These are phyloP conservation scores for Spiromastix sp. DNA, from an alignment of 2,329 filamentous ascomycete genomes.

Conservation along the genomic window DNA sequence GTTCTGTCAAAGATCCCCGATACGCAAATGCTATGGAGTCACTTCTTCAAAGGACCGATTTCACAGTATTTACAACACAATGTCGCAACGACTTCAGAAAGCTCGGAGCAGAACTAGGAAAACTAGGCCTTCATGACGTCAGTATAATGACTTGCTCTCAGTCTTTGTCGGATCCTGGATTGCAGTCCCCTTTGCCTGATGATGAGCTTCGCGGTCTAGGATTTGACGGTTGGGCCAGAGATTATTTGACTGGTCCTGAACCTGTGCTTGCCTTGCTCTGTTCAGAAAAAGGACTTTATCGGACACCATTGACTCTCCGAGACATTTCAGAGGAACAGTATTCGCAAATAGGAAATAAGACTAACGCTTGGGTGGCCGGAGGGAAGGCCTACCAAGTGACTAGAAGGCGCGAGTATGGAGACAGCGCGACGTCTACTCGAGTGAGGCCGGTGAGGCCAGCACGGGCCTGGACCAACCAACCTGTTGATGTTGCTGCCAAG, in stretches of 20 bases:
- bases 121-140: slow-evolving; percentile 58
- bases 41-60: slow-evolving; percentile 43
- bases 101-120: slow-evolving; percentile 54
- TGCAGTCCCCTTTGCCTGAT: slow-evolving; percentile 43
- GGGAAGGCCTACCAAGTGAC: slow-evolving; percentile 53
- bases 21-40: slow-evolving; percentile 55
- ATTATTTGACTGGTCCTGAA: slow-evolving; percentile 70
- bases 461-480: slow-evolving; percentile 64
- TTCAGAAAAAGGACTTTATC: slow-evolving; percentile 57
- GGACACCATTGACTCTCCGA: slow-evolving; percentile 52
- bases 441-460: slow-evolving; percentile 53
- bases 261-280: slow-evolving; percentile 84
- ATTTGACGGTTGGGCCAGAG: slow-evolving; percentile 69
- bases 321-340: slow-evolving; percentile 60
- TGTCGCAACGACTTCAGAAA: slow-evolving; percentile 63
- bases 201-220: slow-evolving; percentile 50
- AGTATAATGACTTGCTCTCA: slow-evolving; percentile 55
- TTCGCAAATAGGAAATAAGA: slow-evolving; percentile 48
- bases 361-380: slow-evolving; percentile 62
- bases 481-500: slow-evolving; percentile 53
- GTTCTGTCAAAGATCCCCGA: slow-evolving; percentile 62
- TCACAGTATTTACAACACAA: slow-evolving; percentile 62
- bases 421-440: slow-evolving; percentile 58
- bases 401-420: slow-evolving; percentile 71
- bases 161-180: slow-evolving; percentile 45